phyloP scores from a whole-genome alignment of 805 yeast genomes.

The Hanseniaspora lachancei region DNA sequence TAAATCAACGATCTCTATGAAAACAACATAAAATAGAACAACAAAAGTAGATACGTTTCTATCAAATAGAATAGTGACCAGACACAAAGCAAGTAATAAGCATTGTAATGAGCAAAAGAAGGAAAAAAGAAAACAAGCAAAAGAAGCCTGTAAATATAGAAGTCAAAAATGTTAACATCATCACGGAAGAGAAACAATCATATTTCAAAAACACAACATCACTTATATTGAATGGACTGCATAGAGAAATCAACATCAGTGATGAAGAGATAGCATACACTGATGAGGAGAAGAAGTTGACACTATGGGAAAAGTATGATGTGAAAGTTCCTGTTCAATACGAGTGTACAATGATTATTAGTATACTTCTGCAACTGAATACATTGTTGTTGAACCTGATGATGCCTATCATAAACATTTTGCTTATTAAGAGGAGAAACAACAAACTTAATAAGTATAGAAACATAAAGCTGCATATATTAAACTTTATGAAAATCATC shows the following conservation, averaged over 20 bases:
- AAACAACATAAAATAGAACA: too few species aligned
- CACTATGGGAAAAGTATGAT: not conserved
- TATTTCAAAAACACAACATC: not conserved
- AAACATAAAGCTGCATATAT: not conserved
- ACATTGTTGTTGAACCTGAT: not conserved
- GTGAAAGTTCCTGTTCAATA: not conserved
- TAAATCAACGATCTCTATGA: too few species aligned
- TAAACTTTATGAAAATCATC: not conserved
- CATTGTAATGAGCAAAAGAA: not conserved
- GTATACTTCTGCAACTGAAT: constrained; percentile 1
- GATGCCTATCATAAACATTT: not conserved
- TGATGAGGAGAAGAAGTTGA: not conserved
- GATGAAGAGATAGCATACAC: not conserved
- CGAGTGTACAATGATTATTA: constrained; percentile 1
- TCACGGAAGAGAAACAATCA: not conserved
- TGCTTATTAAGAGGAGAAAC: not conserved
- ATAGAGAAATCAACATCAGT: not conserved
- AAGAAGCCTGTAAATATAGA: not conserved
- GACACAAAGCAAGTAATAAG: too few species aligned
- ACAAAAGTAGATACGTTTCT: too few species aligned
- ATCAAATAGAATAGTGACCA: too few species aligned
- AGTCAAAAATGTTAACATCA: not conserved
- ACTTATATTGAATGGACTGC: not conserved
- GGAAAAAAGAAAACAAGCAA: not conserved
- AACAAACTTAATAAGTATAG: not conserved